Conservation (phyloP, 2,329 filamentous ascomycete species). For the Clonostachys chloroleuca region DNA sequence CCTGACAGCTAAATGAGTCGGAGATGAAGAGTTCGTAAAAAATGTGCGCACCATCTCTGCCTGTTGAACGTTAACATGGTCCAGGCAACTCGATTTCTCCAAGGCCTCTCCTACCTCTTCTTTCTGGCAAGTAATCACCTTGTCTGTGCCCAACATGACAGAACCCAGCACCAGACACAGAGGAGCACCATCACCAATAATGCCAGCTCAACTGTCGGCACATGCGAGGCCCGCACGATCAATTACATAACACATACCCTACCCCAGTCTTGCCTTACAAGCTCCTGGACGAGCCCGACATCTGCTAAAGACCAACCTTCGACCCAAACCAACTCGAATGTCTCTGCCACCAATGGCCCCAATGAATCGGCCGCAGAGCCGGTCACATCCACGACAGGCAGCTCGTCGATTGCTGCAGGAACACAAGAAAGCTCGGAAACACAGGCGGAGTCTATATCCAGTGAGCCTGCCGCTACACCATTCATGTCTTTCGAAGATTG, state of each 20-base stretch:
- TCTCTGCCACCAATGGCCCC: background rate
- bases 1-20: no score
- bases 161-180: background rate
- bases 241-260: constrained; percentile 80
- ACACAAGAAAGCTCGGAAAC: background rate
- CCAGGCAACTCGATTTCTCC: no score
- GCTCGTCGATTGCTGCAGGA: background rate
- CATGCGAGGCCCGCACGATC: constrained; percentile 59
- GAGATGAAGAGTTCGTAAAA: no score
- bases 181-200: background rate
- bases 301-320: background rate
- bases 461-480: constrained; percentile 27
- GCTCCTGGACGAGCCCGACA: constrained; percentile 43
- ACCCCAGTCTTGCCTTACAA: constrained; percentile 70
- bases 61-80: no score
- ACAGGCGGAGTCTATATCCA: background rate
- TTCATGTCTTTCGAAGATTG: constrained; percentile 98
- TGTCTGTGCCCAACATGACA: background rate
- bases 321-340: background rate
- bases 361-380: constrained; percentile 1
- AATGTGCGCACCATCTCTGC: no score
- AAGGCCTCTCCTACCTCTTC: no score
- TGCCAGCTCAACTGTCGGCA: background rate
- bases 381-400: background rate
- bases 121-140: no score